Base-by-base conservation (phyloP, 129 eudicot species). In the Apium graveolens region DNA sequence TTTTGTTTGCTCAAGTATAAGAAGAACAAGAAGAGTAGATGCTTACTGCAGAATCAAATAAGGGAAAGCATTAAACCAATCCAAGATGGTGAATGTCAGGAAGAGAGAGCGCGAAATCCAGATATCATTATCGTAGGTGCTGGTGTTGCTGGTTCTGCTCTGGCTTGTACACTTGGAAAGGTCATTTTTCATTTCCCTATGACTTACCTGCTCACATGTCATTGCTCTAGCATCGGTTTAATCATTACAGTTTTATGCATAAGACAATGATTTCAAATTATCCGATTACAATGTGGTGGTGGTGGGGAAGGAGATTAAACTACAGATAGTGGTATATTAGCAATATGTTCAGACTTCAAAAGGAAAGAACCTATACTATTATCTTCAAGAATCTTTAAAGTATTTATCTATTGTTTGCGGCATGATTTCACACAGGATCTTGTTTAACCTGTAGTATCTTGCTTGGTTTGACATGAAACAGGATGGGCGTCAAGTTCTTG, bases 61-160 rank as follows among this genome's bases (percentile, higher is more conserved):
- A 31, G 0, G 72, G 72, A 66, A 32, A 27, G 21, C 38, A 32
- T 66, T 4, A 66, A 32, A 66, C 37, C 41, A 32, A 14, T 12
- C 39, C 24, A 31, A 31, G 3, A 12, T 66, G 41, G 41, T 66
- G 72, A 66, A 66, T 66, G 68, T 66, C 72, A 14, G 37, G 72
- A 66, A 66, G 72, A 31, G 39, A 66, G 31, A 27, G 72, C 37
- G 10, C 72, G 72, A 31, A 66, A 66, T 66, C 72, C 72, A 31
- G 72, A 66, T 66, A 31, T 66, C 24, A 66, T 66, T 0, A 66
- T 66, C 18, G 72, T 66, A 3, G 72, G 72, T 66, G 72, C 72
- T 66, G 72, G 72, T 66, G 72, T 66, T 31, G 72, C 72, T 66
- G 72, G 72, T 66, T 66, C 72, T 66, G 72, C 72, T 66, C 72